phyloP scores from a whole-genome alignment of 345 rosid species.

The Combretum micranthum region DNA sequence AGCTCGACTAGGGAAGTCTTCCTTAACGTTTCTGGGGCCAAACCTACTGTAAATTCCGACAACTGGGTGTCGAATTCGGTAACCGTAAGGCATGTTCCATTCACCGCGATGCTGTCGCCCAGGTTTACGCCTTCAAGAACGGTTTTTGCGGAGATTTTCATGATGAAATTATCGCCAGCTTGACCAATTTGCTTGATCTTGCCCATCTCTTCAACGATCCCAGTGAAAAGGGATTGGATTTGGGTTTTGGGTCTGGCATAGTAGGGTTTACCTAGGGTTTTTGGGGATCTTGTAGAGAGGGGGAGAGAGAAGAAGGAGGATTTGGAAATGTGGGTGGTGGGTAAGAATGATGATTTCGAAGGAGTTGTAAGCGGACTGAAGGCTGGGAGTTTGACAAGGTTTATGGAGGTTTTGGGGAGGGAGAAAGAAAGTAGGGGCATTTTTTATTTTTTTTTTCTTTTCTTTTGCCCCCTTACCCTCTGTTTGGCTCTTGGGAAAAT shows the following conservation, averaged over 20 bases:
- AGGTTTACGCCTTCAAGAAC: slow-evolving; percentile 58
- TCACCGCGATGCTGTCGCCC: slow-evolving; percentile 82
- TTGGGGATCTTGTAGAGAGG: slow-evolving; percentile 7
- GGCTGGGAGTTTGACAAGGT: slow-evolving; percentile 7
- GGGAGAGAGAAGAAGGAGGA: slow-evolving; percentile 21
- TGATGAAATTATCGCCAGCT: slow-evolving; percentile 58
- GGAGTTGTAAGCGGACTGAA: slow-evolving; percentile 8
- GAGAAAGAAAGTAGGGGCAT: slow-evolving; percentile 15
- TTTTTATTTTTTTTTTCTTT: slow-evolving; percentile 2
- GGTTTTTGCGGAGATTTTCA: slow-evolving; percentile 52
- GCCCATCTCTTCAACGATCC: slow-evolving; percentile 88
- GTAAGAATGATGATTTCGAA: slow-evolving; percentile 11
- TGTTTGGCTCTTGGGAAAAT: no score
- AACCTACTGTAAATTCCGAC: slow-evolving; percentile 58
- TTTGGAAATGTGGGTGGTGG: slow-evolving; percentile 13
- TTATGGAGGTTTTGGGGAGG: slow-evolving; percentile 15
- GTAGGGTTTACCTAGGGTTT: slow-evolving; percentile 6
- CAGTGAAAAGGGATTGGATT: slow-evolving; percentile 63
- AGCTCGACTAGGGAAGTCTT: slow-evolving; percentile 68
- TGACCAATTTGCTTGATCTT: slow-evolving; percentile 44
- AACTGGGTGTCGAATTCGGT: slow-evolving; percentile 42
- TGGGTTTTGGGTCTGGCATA: slow-evolving; percentile 12
- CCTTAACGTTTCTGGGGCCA: slow-evolving; percentile 73
- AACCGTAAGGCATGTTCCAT: slow-evolving; percentile 84
- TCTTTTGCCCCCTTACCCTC: not conserved